These are phyloP conservation scores for Symbiodinium pilosum DNA, from an alignment of 73 alveolate species.

Conservation along the genomic window DNA sequence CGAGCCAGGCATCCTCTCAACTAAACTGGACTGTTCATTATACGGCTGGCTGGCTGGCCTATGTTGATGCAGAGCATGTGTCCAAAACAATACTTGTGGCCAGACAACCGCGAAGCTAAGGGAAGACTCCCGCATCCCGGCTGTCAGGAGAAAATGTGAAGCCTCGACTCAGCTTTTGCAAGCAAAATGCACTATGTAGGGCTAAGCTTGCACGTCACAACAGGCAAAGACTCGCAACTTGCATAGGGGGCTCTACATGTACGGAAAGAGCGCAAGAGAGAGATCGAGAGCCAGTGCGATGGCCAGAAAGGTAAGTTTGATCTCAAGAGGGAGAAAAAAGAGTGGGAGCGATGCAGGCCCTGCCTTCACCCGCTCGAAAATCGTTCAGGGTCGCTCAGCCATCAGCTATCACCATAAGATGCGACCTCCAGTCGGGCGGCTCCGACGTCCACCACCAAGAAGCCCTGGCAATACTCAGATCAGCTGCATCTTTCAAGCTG, in stretches of 20 bases:
- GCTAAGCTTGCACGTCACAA: too few species aligned
- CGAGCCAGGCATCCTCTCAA: not conserved
- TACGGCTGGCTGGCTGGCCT: too few species aligned
- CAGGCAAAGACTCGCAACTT: too few species aligned
- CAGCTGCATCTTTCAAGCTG: not conserved
- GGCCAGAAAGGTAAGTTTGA: too few species aligned
- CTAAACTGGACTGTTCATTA: too few species aligned
- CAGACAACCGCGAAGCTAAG: too few species aligned
- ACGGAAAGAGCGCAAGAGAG: too few species aligned
- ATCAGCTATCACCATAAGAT: conserved; percentile 44
- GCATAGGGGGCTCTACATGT: too few species aligned
- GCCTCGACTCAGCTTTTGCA: not conserved
- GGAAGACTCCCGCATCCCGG: not conserved
- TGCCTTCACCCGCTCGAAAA: not conserved
- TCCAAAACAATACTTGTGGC: too few species aligned
- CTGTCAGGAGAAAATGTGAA: not conserved
- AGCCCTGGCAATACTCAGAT: conserved; percentile 34
- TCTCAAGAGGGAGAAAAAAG: too few species aligned
- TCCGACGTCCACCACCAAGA: conserved; percentile 61
- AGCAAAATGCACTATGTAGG: not conserved
- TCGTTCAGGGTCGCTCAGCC: not conserved
- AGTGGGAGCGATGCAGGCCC: not conserved
- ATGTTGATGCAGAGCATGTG: too few species aligned
- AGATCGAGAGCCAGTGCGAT: too few species aligned
- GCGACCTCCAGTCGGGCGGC: conserved; percentile 69